Base-by-base conservation (phyloP, 441 rosid genomes). In the Sinapis alba region DNA sequence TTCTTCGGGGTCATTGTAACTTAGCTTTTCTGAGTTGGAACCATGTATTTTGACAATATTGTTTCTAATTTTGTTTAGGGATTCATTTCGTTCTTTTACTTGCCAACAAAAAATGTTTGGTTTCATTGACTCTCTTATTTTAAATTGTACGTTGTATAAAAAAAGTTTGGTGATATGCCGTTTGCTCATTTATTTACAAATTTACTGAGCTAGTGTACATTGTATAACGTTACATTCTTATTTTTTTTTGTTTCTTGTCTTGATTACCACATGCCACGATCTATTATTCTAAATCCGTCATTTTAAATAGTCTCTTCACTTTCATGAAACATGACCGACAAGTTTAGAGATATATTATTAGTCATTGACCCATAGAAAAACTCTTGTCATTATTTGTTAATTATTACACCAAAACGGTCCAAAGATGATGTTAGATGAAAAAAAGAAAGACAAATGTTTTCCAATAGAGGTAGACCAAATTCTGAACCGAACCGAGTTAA, bases 261-360 rank as follows among this genome's bases (percentile, higher is more conserved):
- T 6, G 7, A 36, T 19, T 13, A 60, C 28, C 56, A 51, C 57
- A 24, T 68, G 23, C 24, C 74, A 69, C 59, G 58, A 38, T 69
- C 50, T 20, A 36, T 26, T 27, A 1, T 36, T 50, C 24, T 26
- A 27, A 28, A 6, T 62, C 28, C 0, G 1, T n/a, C n/a, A 62
- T 53, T 62, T 60, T 13, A 28, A 28, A 9, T 20, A 36, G 36
- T 34, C 45, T 34, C 56, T 58, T 67, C 19, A 12, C 68, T 53
- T 53, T 62, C 58, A 69, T 54, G 47, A 69, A 75, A 69, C 74
- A 61, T 19, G 34, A 75, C 57, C 45, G 54, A 65, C n/a, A 65
- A 73, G 5, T 20, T 15, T 41, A 47, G 15, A 16, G 7, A 21
- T 47, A 3, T n/a, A 64, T 1, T 36, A 65, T 10, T 58, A 50